Percentiles rank a stretch among this genome's conserved stretches.
These are phyloP conservation scores for Backusella luteola DNA, from an alignment of 192 early-diverging fungal species.

Conservation along the genomic window DNA sequence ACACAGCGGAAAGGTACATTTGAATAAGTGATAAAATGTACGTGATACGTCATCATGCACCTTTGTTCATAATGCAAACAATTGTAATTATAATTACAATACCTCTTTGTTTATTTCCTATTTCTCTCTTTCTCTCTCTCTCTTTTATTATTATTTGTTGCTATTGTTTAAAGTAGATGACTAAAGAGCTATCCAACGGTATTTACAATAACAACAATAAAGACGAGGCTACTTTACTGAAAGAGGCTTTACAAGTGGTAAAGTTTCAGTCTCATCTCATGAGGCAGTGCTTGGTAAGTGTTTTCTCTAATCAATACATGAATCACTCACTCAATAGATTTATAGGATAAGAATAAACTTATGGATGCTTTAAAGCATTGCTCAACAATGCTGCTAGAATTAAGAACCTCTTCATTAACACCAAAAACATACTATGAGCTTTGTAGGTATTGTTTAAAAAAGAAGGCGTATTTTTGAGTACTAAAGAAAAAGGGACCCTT, in stretches of 20 bases:
- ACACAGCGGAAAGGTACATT: too few relatives aligned
- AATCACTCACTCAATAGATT: not conserved
- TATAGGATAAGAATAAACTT: slow-evolving; percentile 80
- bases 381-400: slow-evolving; percentile 94
- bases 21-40: too few relatives aligned
- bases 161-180: not conserved
- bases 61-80: not conserved
- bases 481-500: not conserved
- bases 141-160: not conserved
- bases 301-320: slow-evolving; percentile 35
- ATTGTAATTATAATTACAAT: not conserved
- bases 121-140: not conserved
- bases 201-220: slow-evolving; percentile 37
- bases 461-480: not conserved
- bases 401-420: slow-evolving; percentile 89
- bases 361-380: slow-evolving; percentile 98
- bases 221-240: slow-evolving; percentile 89
- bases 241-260: slow-evolving; percentile 90
- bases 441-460: slow-evolving; percentile 55
- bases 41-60: not conserved
- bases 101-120: not conserved
- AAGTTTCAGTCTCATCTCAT: slow-evolving; percentile 95
- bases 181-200: slow-evolving; percentile 28
- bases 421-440: slow-evolving; percentile 99
- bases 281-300: slow-evolving; percentile 83